Evolutionary conservation across 78 protist species (phyloP), one percentile per base, ranked within the genome.

Genomic region (Dictyostelium capitatum): DNA sequence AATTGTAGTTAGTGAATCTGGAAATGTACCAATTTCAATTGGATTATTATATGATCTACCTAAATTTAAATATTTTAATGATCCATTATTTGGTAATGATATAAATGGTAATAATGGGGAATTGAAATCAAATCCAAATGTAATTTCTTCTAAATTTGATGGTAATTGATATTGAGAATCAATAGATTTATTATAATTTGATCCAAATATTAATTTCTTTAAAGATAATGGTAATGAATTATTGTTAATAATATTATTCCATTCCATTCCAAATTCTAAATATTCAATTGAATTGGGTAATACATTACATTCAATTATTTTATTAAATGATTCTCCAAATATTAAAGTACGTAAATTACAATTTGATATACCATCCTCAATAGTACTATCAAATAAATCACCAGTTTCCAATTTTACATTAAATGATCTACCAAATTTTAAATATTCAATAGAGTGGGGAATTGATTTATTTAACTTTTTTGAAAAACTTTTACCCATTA

Each of bases 21-120:
- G 80, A 11, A 74, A 17, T 0, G 80, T 37, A 74, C 80, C 80
- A 48, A 23, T 20, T 74, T 74, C 43, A 20, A 74, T 48, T 9
- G 19, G 19, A 5, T 74, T 56, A 46, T 74, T 74, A 19, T 11
- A 74, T 6, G 56, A 48, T n/a, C 43, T 41, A n/a, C 80, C 80
- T 14, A 47, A 7, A 6, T 74, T 19, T 46, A 74, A 30, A 41
- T 74, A 48, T 4, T 6, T 20, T 56, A 56, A 56, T 8, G 65
- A 56, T 37, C 43, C 41, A 30, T 1, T 67, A 17, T 4, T 5
- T 37, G 80, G 41, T 41, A 30, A 14, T 9, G 43, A 30, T 14
- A 12, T 28, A 65, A 65, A 65, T 25, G 74, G 74, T 14, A 30
- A 11, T n/a, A 74, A 23, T 30, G 80, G 80, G 14, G 43, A 53